Conservation (phyloP, 1,139 yeast species). For the Zygosaccharomyces sapae region DNA sequence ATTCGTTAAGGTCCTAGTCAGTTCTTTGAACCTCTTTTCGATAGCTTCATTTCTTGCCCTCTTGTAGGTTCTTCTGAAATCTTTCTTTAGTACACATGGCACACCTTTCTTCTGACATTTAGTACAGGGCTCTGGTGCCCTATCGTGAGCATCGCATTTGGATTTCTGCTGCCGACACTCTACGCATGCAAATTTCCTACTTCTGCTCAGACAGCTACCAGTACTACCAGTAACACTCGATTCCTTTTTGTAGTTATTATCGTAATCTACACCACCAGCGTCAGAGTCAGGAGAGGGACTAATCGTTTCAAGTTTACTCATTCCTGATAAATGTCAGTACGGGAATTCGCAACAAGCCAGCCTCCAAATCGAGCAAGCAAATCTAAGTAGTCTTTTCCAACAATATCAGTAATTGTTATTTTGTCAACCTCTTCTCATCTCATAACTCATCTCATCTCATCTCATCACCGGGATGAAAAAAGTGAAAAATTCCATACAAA, state of each 20-base stretch:
- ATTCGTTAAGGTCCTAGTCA: conserved; percentile 55
- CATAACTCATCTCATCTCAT: conserved; percentile 2
- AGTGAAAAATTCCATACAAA: conserved; percentile 1
- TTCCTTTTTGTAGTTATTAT: conserved; percentile 2
- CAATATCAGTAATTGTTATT: neutral
- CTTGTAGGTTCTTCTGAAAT: conserved; percentile 83
- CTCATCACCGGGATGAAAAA: conserved; percentile 5
- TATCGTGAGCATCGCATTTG: conserved; percentile 79
- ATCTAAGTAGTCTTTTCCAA: neutral
- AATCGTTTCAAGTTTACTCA: conserved; percentile 5
- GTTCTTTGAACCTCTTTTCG: conserved; percentile 69
- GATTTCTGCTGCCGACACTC: conserved; percentile 95
- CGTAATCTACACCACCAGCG: conserved; percentile 11
- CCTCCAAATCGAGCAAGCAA: neutral
- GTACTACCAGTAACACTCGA: neutral
- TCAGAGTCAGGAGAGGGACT: conserved; percentile 17
- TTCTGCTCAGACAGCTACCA: conserved; percentile 13
- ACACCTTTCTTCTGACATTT: conserved; percentile 70
- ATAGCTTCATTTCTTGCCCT: conserved; percentile 80
- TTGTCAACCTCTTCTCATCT: conserved; percentile 1
- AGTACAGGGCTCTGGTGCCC: conserved; percentile 76
- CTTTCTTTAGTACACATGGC: conserved; percentile 68
- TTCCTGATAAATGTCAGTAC: neutral
- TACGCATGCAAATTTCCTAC: conserved; percentile 79
- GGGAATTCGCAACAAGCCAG: neutral